phyloP scores from a whole-genome alignment of 2,329 filamentous ascomycete genomes.

The Fusarium albidum region DNA sequence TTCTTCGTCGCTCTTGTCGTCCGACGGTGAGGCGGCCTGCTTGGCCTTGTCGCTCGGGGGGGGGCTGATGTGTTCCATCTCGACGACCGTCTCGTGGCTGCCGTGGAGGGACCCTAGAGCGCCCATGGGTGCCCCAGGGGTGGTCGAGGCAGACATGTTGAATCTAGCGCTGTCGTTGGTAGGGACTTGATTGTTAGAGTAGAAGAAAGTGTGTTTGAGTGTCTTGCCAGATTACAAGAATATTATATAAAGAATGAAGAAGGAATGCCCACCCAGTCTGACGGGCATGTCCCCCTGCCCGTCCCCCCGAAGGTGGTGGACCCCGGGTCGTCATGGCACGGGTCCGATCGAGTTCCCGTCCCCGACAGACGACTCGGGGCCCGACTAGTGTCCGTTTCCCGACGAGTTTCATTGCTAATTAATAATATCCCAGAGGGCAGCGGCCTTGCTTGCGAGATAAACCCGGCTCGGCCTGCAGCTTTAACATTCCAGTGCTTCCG shows the following conservation, averaged over 20 bases:
- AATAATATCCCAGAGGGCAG: not conserved
- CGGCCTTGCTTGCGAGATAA: too few relatives aligned
- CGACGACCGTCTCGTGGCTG: constrained; percentile 30
- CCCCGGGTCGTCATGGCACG: constrained; percentile 16
- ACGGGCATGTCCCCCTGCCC: constrained; percentile 12
- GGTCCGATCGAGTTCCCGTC: constrained; percentile 26
- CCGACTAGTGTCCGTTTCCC: constrained; percentile 14
- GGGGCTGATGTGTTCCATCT: constrained; percentile 9
- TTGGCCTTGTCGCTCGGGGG: not conserved
- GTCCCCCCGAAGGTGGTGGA: constrained; percentile 18
- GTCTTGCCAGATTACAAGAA: too few relatives aligned
- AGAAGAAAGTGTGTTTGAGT: constrained; percentile 9
- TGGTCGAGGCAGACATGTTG: constrained; percentile 19
- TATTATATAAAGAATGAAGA: not conserved
- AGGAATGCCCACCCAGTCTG: too few relatives aligned
- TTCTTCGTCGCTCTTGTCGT: constrained; percentile 16
- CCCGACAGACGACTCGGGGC: constrained; percentile 23
- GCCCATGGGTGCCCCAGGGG: constrained; percentile 8
- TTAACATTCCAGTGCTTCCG: constrained; percentile 21
- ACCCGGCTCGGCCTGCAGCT: too few relatives aligned
- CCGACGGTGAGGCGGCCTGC: constrained; percentile 12
- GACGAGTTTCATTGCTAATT: not conserved
- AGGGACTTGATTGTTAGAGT: too few relatives aligned
- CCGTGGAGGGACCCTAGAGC: constrained; percentile 21
- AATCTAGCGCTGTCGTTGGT: too few relatives aligned